These are phyloP conservation scores for Gymnopilus dilepis DNA, from an alignment of 768 basidiomycete species.

Conservation along the genomic window DNA sequence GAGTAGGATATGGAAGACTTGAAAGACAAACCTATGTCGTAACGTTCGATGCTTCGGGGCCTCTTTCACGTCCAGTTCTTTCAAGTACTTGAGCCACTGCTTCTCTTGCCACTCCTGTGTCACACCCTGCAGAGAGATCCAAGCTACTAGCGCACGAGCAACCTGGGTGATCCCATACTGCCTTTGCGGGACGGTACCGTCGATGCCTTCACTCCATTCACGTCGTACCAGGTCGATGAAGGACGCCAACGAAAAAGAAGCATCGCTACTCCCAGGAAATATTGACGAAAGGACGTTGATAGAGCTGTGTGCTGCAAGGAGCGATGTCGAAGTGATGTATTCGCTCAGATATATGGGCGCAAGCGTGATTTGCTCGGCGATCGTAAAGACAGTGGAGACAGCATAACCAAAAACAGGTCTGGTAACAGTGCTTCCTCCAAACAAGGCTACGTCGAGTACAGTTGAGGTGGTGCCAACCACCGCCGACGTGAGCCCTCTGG, in stretches of 20 bases:
- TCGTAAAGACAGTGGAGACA: slow-evolving; percentile 62
- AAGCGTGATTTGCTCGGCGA: slow-evolving; percentile 74
- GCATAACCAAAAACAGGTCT: slow-evolving; percentile 62
- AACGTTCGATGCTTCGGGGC: slow-evolving; percentile 35
- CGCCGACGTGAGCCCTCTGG: slow-evolving; percentile 62
- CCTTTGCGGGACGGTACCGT: slow-evolving; percentile 59
- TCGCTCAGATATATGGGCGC: slow-evolving; percentile 78
- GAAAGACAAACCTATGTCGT: slow-evolving; percentile 38
- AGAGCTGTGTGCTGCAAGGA: slow-evolving; percentile 76
- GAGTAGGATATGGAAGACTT: background rate
- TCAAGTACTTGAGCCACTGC: slow-evolving; percentile 67
- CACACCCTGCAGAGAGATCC: slow-evolving; percentile 81
- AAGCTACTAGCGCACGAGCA: slow-evolving; percentile 73
- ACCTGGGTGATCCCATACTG: slow-evolving; percentile 70
- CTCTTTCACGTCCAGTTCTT: slow-evolving; percentile 68
- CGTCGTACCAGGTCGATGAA: slow-evolving; percentile 82
- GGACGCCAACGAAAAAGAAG: slow-evolving; percentile 79
- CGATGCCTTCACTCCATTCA: slow-evolving; percentile 65
- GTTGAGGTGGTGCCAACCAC: slow-evolving; percentile 63
- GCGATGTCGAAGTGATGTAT: slow-evolving; percentile 75
- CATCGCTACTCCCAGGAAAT: slow-evolving; percentile 78
- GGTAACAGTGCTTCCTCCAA: slow-evolving; percentile 64
- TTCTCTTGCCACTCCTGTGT: slow-evolving; percentile 83
- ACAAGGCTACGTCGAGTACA: slow-evolving; percentile 68
- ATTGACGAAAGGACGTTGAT: slow-evolving; percentile 75